These are phyloP conservation scores for Annona cherimola DNA, from an alignment of 164 flowering plant genomes.

Conservation along the genomic window DNA sequence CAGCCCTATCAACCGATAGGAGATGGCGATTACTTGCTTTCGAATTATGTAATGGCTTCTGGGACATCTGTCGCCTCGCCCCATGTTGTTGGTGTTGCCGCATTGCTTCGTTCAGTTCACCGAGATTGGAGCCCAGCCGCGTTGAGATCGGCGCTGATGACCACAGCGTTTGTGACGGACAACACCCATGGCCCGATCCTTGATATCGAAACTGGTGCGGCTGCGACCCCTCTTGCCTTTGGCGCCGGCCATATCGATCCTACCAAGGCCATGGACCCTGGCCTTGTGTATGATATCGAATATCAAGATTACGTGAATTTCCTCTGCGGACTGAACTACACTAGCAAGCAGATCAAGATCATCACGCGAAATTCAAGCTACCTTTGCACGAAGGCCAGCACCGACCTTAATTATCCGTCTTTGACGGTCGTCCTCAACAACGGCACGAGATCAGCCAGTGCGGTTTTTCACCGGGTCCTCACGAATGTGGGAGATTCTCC, in stretches of 20 bases:
- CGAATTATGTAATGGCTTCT: conserved; percentile 21
- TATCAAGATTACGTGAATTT: conserved; percentile 28
- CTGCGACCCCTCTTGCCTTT: not conserved
- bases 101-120: conserved; percentile 29
- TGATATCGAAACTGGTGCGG: conserved; percentile 19
- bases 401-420: conserved; percentile 32
- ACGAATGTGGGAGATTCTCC: conserved; percentile 14
- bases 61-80: conserved; percentile 45
- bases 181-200: conserved; percentile 23
- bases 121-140: conserved; percentile 36
- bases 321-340: conserved; percentile 32
- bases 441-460: conserved; percentile 13
- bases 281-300: conserved; percentile 17
- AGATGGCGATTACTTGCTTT: conserved; percentile 2
- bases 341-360: not conserved
- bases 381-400: conserved; percentile 17
- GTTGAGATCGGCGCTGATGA: conserved; percentile 40
- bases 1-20: not conserved
- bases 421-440: conserved; percentile 21
- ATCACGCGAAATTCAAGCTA: conserved; percentile 8
- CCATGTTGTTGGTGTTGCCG: conserved; percentile 34
- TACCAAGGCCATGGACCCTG: conserved; percentile 62
- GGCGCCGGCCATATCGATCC: conserved; percentile 8
- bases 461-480: conserved; percentile 15
- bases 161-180: conserved; percentile 19